phyloP scores from a whole-genome alignment of 208 protist genomes.

The Leishmania tarentolae region DNA sequence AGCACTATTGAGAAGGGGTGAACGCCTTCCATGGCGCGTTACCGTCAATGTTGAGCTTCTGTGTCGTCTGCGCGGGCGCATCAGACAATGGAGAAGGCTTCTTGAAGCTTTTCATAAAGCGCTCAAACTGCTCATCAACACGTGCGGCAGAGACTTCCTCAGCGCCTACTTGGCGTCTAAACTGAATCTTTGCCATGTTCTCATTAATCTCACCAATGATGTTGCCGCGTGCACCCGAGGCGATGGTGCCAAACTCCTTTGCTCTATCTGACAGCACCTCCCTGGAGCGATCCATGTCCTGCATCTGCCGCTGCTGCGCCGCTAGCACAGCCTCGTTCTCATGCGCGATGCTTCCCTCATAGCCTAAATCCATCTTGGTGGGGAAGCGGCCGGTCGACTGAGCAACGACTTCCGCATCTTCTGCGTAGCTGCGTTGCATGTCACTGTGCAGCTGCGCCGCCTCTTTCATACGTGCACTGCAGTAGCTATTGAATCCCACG shows the following conservation, averaged over 20 bases:
- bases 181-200: slow-evolving; percentile 86
- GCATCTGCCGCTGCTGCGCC: slow-evolving; percentile 52
- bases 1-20: slow-evolving; percentile 39
- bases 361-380: slow-evolving; percentile 86
- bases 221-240: slow-evolving; percentile 15
- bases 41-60: slow-evolving; percentile 70
- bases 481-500: slow-evolving; percentile 86
- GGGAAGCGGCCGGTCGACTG: slow-evolving; percentile 57
- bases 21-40: slow-evolving; percentile 87
- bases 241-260: slow-evolving; percentile 25
- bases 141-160: slow-evolving; percentile 70
- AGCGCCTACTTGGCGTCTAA: slow-evolving; percentile 63
- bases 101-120: slow-evolving; percentile 85
- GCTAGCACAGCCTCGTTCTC: slow-evolving; percentile 55
- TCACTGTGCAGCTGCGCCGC: slow-evolving; percentile 63
- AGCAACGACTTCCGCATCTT: slow-evolving; percentile 64
- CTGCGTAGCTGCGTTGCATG: slow-evolving; percentile 76
- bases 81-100: slow-evolving; percentile 21
- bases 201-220: slow-evolving; percentile 73
- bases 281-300: slow-evolving; percentile 45
- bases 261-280: slow-evolving; percentile 35
- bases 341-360: slow-evolving; percentile 70
- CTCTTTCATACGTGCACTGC: slow-evolving; percentile 75
- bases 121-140: slow-evolving; percentile 89
- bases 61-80: background rate